A percentile compares a stretch with the other conserved stretches of the same genome.
Conservation (phyloP, 1,284 basidiomycete species). For the Leccinum olivaceoglutinosum region DNA sequence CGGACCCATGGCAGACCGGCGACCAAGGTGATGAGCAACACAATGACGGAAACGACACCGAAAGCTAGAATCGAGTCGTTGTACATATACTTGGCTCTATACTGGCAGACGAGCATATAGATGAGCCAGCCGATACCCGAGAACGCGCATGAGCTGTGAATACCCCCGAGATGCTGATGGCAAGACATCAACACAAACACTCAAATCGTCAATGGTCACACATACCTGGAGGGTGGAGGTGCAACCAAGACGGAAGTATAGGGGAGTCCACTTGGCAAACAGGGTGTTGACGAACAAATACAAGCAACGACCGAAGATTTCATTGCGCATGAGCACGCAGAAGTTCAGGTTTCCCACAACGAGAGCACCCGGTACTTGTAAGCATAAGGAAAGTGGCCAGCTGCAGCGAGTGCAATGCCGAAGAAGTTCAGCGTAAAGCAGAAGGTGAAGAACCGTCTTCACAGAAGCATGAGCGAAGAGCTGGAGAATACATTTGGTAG, state of each 20-base stretch:
- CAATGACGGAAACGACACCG: conserved; percentile 50
- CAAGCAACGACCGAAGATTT: conserved; percentile 50
- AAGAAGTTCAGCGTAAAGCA: conserved; percentile 55
- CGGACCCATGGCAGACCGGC: conserved; percentile 68
- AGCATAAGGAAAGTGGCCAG: conserved; percentile 63
- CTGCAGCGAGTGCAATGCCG: conserved; percentile 53
- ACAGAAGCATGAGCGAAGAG: conserved; percentile 4
- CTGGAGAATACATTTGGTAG: background rate
- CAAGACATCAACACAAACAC: conserved; percentile 9
- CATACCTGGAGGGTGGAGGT: conserved; percentile 63
- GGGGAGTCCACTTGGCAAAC: conserved; percentile 70
- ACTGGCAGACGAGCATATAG: conserved; percentile 53
- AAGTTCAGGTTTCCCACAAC: conserved; percentile 51
- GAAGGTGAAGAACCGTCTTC: conserved; percentile 63
- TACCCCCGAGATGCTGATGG: conserved; percentile 65
- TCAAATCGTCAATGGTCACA: background rate
- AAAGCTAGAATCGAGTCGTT: conserved; percentile 52
- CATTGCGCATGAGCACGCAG: conserved; percentile 51
- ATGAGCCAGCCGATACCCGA: conserved; percentile 64
- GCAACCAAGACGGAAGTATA: conserved; percentile 64
- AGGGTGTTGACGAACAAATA: conserved; percentile 46
- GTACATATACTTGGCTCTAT: conserved; percentile 39
- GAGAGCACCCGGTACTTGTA: conserved; percentile 53
- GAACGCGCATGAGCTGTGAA: conserved; percentile 68
- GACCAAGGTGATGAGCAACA: conserved; percentile 50